Conservation (phyloP, 1,139 yeast species). For the Hyphopichia buzzinii region DNA sequence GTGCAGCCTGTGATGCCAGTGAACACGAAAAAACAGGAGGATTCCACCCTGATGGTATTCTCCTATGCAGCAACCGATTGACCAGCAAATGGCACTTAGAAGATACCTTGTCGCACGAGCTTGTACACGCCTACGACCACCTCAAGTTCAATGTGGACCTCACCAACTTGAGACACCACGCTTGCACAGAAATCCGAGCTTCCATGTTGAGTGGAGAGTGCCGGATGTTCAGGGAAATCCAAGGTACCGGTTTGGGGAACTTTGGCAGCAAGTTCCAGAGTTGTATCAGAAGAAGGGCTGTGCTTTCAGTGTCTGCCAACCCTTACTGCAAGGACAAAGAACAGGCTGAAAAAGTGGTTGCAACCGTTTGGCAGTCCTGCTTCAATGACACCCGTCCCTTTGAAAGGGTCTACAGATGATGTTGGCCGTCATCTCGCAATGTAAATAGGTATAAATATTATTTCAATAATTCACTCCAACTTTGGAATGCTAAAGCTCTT, state of each 20-base stretch:
- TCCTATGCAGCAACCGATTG: constrained; percentile 83
- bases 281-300: constrained; percentile 87
- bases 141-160: constrained; percentile 84
- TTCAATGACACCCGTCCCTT: constrained; percentile 95
- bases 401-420: constrained; percentile 75
- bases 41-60: constrained; percentile 84
- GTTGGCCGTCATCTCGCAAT: background rate
- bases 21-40: constrained; percentile 91
- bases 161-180: constrained; percentile 84
- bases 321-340: constrained; percentile 73
- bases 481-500: too few relatives aligned
- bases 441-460: background rate
- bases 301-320: constrained; percentile 78
- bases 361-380: constrained; percentile 89
- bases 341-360: constrained; percentile 77
- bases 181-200: constrained; percentile 95
- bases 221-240: constrained; percentile 81
- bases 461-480: too few relatives aligned
- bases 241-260: constrained; percentile 57
- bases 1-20: constrained; percentile 59
- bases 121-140: constrained; percentile 92
- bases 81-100: constrained; percentile 80
- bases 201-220: constrained; percentile 94
- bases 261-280: constrained; percentile 84
- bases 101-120: constrained; percentile 88